Evolutionary conservation across 192 early-diverging fungal genomes (phyloP), one percentile per base, ranked within the genome.

Genomic region (Diversispora epigaea): DNA sequence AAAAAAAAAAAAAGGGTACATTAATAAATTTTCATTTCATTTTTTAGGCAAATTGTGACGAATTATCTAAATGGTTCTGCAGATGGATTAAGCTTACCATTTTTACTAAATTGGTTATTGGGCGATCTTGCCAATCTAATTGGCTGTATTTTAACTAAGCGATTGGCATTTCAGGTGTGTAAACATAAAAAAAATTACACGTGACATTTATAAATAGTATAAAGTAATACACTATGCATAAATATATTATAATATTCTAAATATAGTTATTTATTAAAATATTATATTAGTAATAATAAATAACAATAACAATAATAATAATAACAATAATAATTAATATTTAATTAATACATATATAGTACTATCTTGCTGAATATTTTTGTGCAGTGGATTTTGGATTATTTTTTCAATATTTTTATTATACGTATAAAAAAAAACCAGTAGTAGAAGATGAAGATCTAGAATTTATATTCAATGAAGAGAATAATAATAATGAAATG

Each of bases 111-210:
- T 72, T 92, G 90, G 91, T 72, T 92, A 9, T 71, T 84, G 17
- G 87, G 87, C 22, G 93, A 94, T 72, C 60, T 89, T 56, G 84
- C 86, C 67, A 93, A 92, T 77, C 76, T 93, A 4, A 73, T 91
- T 54, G 93, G 92, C 12, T 88, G 90, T 25, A 54, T 93, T 19
- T 73, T 92, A 43, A 92, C 92, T 41, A 66, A 87, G 7, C 93
- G 93, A 76, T 86, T 89, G n/a, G 81, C 83, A n/a, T 94, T 94
- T 72, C 93, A 94, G 81, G 86, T 87, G 0, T 32, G 25, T 32
- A 32, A 32, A 32, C 25, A 32, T 32, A 32, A 32, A 32, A 32
- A 32, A 32, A 32, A 32, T 32, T n/a, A 2, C 25, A 32, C 25
- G 25, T 32, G 25, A 32, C 2, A 32, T 32, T 32, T 32, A 32